phyloP scores from a whole-genome alignment of 768 basidiomycete species.

The Cubamyces lactineus region DNA sequence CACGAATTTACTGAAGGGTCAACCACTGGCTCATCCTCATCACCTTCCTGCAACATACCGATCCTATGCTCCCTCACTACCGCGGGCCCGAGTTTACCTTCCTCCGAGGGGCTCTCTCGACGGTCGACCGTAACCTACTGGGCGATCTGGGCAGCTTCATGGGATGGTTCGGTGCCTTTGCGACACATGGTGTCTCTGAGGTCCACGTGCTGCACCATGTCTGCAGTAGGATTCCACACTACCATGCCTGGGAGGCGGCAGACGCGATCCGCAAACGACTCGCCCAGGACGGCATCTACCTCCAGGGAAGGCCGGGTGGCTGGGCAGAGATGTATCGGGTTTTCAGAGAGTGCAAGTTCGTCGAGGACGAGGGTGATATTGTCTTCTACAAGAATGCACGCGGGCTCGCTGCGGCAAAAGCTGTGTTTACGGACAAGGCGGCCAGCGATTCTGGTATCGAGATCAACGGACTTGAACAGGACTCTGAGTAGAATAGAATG shows the following conservation, averaged over 20 bases:
- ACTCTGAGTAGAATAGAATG: no score
- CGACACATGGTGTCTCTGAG: conserved; percentile 92
- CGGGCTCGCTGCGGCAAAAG: conserved; percentile 74
- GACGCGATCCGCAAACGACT: conserved; percentile 80
- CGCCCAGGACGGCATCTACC: conserved; percentile 56
- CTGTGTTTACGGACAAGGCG: conserved; percentile 61
- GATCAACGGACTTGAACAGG: conserved; percentile 32
- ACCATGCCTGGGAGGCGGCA: conserved; percentile 92
- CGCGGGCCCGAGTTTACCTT: conserved; percentile 88
- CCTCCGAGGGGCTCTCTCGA: conserved; percentile 89
- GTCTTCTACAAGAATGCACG: conserved; percentile 88
- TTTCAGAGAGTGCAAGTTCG: conserved; percentile 84
- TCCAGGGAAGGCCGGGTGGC: conserved; percentile 75
- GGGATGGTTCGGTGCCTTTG: conserved; percentile 82
- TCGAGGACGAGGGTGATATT: conserved; percentile 92
- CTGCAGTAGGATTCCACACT: conserved; percentile 95
- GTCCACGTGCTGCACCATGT: conserved; percentile 94
- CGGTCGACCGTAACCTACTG: conserved; percentile 81
- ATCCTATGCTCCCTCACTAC: conserved; percentile 95
- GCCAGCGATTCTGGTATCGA: conserved; percentile 73
- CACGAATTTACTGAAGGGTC: conserved; percentile 47
- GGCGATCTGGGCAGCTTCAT: conserved; percentile 79
- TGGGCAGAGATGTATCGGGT: conserved; percentile 83
- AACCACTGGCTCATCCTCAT: conserved; percentile 96
- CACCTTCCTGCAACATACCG: conserved; percentile 98